Evolutionary conservation across 2,329 filamentous ascomycete species (phyloP).

Genomic region (Aureobasidium melanogenum): DNA sequence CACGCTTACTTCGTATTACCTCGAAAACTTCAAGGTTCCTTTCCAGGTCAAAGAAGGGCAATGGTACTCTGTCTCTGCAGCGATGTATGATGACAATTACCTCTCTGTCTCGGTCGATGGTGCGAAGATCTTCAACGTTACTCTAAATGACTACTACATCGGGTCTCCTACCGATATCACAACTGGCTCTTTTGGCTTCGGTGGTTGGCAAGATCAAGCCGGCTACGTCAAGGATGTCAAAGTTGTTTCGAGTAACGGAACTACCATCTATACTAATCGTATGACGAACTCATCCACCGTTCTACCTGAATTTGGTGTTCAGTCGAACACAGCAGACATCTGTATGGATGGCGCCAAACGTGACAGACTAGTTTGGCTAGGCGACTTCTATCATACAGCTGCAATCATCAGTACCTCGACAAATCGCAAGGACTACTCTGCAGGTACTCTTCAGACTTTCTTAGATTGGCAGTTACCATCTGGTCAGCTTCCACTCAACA

Average conservation of each 20-base stretch:
- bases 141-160: conserved; percentile 13
- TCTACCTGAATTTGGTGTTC: conserved; percentile 31
- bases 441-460: conserved; percentile 19
- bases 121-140: conserved; percentile 18
- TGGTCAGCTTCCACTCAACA: neutral
- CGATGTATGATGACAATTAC: conserved; percentile 23
- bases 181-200: conserved; percentile 33
- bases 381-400: conserved; percentile 35
- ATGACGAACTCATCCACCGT: conserved; percentile 19
- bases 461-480: conserved; percentile 22
- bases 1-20: conserved; percentile 21
- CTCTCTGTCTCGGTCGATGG: conserved; percentile 23
- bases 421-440: conserved; percentile 26
- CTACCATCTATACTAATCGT: conserved; percentile 25
- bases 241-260: conserved; percentile 24
- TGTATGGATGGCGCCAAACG: conserved; percentile 37
- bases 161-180: neutral
- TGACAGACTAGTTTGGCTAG: conserved; percentile 35
- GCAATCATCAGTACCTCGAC: conserved; percentile 30
- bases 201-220: conserved; percentile 32
- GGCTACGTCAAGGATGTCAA: conserved; percentile 30
- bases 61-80: conserved; percentile 33
- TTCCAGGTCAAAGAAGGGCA: conserved; percentile 24
- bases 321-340: conserved; percentile 26
- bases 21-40: conserved; percentile 22